Base-by-base conservation (phyloP, 1,284 basidiomycete genomes). In the Irpex lacteus region DNA sequence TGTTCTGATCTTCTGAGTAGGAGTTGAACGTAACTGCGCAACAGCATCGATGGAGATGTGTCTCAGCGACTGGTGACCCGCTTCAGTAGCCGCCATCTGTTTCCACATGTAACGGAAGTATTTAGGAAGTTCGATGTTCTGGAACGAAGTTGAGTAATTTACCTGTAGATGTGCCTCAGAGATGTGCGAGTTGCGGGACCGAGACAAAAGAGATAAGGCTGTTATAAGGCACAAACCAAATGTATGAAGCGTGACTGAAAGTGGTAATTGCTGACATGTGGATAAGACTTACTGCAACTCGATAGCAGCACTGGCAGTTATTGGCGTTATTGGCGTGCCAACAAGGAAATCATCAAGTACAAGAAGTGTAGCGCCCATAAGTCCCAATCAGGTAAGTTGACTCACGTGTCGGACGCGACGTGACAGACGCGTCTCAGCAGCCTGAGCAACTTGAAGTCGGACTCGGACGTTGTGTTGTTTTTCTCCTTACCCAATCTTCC, bases 1-100 rank as follows among this genome's bases (percentile, higher is more conserved):
- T 8, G 82, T 85, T 64, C 79, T 83, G 63, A 94, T 92, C 71
- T 81, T 85, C 50, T 67, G 68, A 2, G 69, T 64, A 13, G 77
- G 65, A 36, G 36, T 68, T 65, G 44, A 63, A 62, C 40, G 49
- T 62, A 66, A 62, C 5, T 65, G 55, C 32, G 71, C 62, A n/a
- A 82, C 67, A 32, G 79, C 75, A 8, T 75, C 67, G 5, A 82
- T 65, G 6, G 76, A 37, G 34, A 89, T 75, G 65, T 80, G 72
- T 60, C 84, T 80, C 49, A 88, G 77, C 34, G 73, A 69, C 21
- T 71, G 74, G 44, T 81, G 65, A n/a, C 60, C 57, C 59, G 68
- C 37, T 38, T 54, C 57, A 21, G 32, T 32, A 19, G 61, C 18
- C 21, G 61, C 34, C 65, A 66, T 66, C 37, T 37, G 60, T 61